phyloP scores from a whole-genome alignment of 352 stramenopile genomes.

The Halophytophthora polymorphica region DNA sequence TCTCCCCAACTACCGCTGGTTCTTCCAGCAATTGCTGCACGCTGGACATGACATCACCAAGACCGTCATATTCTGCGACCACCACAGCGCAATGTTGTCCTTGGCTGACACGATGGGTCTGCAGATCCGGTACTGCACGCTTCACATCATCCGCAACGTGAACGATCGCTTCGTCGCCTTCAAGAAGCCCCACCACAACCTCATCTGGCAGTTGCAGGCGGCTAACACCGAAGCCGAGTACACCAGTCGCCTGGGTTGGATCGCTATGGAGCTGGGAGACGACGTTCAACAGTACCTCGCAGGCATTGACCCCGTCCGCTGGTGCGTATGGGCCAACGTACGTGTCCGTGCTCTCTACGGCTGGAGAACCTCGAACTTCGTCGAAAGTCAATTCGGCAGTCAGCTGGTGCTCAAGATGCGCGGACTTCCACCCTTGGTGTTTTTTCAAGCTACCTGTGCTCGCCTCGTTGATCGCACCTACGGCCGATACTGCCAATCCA shows the following conservation, averaged over 20 bases:
- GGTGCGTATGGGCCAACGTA: slow-evolving; percentile 5
- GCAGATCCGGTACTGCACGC: neutral
- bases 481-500: neutral
- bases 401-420: slow-evolving; percentile 3
- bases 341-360: neutral
- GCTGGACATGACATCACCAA: neutral
- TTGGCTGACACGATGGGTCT: neutral
- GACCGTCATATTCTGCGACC: neutral
- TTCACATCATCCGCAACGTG: neutral
- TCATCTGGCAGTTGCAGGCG: neutral
- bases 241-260: slow-evolving; percentile 1
- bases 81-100: neutral
- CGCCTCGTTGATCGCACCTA: slow-evolving; percentile 1
- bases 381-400: slow-evolving; percentile 3
- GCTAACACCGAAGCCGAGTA: slow-evolving; percentile 1
- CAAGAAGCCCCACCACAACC: neutral
- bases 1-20: neutral
- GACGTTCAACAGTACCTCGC: neutral
- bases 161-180: neutral
- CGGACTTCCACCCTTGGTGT: neutral
- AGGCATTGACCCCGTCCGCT: neutral
- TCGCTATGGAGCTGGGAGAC: neutral
- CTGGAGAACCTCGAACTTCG: slow-evolving; percentile 9
- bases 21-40: neutral
- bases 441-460: slow-evolving; percentile 3